Conservation (phyloP, 148 eudicot genomes). For the Rhododendron ferrugineum region DNA sequence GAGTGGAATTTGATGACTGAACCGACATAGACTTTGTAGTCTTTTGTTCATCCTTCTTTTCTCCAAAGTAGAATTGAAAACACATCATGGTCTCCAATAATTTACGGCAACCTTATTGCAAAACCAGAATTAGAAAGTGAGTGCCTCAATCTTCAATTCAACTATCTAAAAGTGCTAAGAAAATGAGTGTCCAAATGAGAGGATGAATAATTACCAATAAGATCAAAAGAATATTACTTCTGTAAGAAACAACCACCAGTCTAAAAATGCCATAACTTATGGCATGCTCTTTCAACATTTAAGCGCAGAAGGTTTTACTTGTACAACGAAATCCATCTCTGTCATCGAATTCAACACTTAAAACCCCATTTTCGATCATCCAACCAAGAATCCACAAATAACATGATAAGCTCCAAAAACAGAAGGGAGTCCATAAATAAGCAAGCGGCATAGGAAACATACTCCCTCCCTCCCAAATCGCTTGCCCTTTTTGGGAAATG, state of each 20-base stretch:
- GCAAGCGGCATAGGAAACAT: not conserved
- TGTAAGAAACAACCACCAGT: not conserved
- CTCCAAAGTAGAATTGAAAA: constrained; percentile 40
- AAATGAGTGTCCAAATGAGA: not conserved
- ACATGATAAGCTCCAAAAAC: not conserved
- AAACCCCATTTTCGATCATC: not conserved
- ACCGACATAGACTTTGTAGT: constrained; percentile 29
- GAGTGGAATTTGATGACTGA: constrained; percentile 48
- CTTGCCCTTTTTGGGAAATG: not conserved
- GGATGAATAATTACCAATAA: not conserved
- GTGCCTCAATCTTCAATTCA: not conserved
- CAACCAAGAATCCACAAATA: not conserved
- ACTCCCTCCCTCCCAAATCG: not conserved
- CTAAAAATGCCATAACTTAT: not conserved
- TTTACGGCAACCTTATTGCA: not conserved
- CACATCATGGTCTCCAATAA: constrained; percentile 47
- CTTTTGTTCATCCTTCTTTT: constrained; percentile 43
- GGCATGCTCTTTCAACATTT: not conserved
- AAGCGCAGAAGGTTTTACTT: not conserved
- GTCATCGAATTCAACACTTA: not conserved
- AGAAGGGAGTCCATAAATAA: not conserved
- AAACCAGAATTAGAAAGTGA: not conserved
- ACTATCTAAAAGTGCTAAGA: not conserved
- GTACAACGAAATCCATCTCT: not conserved
- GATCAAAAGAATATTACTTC: not conserved